A percentile compares a stretch with the other conserved stretches of the same genome.
These are phyloP conservation scores for Cucurbitaria berberidis DNA, from an alignment of 2,329 filamentous ascomycete species.

Conservation along the genomic window DNA sequence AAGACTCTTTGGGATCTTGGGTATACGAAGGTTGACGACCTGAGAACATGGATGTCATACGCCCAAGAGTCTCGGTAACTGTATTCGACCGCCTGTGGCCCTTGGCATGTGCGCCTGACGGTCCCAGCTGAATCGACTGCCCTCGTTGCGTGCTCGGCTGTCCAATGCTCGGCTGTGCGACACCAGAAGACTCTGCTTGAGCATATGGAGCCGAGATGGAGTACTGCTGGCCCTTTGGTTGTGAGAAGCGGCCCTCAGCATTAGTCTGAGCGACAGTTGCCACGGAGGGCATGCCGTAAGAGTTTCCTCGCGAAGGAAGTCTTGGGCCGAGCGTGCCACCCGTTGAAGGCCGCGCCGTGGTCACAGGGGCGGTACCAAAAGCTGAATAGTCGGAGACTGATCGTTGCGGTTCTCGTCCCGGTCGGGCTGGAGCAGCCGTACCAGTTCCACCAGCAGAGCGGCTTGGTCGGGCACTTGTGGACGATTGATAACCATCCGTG, in stretches of 20 bases:
- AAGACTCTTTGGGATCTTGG: conserved; percentile 39
- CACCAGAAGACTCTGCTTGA: conserved; percentile 51
- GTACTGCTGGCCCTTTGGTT: conserved; percentile 71
- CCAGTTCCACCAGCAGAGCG: conserved; percentile 27
- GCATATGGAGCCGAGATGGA: conserved; percentile 72
- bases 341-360: conserved; percentile 70
- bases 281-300: conserved; percentile 87
- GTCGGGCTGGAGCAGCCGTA: conserved; percentile 42
- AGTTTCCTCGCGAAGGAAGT: conserved; percentile 74
- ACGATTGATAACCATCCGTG: conserved; percentile 46
- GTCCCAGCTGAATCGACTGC: conserved; percentile 57
- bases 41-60: conserved; percentile 82
- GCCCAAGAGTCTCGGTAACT: conserved; percentile 77
- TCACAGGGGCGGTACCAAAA: conserved; percentile 49
- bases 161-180: conserved; percentile 59
- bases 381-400: conserved; percentile 56
- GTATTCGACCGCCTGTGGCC: conserved; percentile 70
- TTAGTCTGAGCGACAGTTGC: conserved; percentile 88
- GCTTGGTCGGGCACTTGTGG: conserved; percentile 28
- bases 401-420: conserved; percentile 57
- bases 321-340: conserved; percentile 73
- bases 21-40: conserved; percentile 50
- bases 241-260: conserved; percentile 86
- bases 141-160: conserved; percentile 63
- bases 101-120: conserved; percentile 21